Base-by-base conservation (phyloP, 108 stramenopile species). In the Aurantiochytrium sp. region DNA sequence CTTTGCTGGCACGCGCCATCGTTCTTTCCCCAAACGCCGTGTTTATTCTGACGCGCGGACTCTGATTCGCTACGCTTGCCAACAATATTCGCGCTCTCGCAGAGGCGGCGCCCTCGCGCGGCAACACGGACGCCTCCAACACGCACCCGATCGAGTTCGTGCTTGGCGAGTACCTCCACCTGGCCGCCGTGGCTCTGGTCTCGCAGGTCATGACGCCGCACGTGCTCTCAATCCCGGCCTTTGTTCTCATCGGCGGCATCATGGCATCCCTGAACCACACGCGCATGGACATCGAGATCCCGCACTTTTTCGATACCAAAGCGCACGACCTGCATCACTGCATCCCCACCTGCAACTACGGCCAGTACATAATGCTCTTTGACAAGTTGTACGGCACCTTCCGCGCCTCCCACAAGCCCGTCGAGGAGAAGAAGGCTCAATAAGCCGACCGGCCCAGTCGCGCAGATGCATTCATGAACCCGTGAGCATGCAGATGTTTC, bases 131-230 rank as follows among this genome's bases (percentile, higher is more conserved):
- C 90, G 98, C 97, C 17, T 95, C 98, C 55, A 98, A 98, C 92
- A 97, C 98, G 42, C 98, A 98, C 92, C 98, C 98, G 15, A 88
- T 98, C n/a, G 98, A 98, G 90, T 98, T 96, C 89, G 89, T 97
- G 52, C 85, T 96, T 55, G 98, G 98, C 30, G 98, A 98, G 93
- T 98, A 97, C 93, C 96, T 97, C 87, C 98, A 98, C 91, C 88
- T 98, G 37, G 87, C 95, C 41, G 93, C 42, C 93, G 92, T 90
- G 86, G 95, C 54, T 89, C 87, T 91, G 48, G 91, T 94, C 41
- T 91, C 73, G 22, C 88, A 55, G 86, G 10, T 34, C 24, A 24
- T 65, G 22, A 34, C 34, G 59, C 59, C 59, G 32, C 97, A 95
- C 89, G 91, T 94, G 6, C 50, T 89, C 34, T 86, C 89, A 52